Evolutionary conservation across 2,329 filamentous ascomycete genomes (phyloP).

Genomic region (Fusarium staphyleae): DNA sequence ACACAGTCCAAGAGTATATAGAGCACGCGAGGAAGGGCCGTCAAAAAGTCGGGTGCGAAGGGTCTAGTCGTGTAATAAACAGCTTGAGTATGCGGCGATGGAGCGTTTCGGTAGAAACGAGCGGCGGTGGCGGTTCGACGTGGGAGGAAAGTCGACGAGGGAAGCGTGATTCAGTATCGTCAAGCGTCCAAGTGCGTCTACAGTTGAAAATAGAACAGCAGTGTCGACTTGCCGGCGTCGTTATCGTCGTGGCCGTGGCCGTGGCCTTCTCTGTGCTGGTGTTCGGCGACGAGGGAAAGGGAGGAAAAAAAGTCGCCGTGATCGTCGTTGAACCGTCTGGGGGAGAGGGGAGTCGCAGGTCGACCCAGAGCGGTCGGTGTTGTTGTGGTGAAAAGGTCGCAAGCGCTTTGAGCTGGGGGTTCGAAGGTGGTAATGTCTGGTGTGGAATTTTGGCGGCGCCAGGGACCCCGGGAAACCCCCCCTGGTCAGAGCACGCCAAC

Average conservation of each 20-base stretch:
- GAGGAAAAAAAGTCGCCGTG: slow-evolving; percentile 21
- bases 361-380: slow-evolving; percentile 39
- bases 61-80: slow-evolving; percentile 26
- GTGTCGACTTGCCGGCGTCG: slow-evolving; percentile 8
- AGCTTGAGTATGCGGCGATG: slow-evolving; percentile 14
- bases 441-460: slow-evolving; percentile 39
- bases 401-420: slow-evolving; percentile 39
- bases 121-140: slow-evolving; percentile 3
- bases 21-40: slow-evolving; percentile 13
- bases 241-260: slow-evolving; percentile 5
- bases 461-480: slow-evolving; percentile 29
- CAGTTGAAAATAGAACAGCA: not conserved
- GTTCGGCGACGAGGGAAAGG: slow-evolving; percentile 5
- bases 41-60: slow-evolving; percentile 15
- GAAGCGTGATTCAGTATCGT: slow-evolving; percentile 35
- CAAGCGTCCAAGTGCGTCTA: slow-evolving; percentile 9
- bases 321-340: slow-evolving; percentile 16
- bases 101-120: slow-evolving; percentile 17
- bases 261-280: too few relatives aligned
- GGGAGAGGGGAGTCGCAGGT: slow-evolving; percentile 30
- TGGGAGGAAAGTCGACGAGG: slow-evolving; percentile 4
- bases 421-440: slow-evolving; percentile 39
- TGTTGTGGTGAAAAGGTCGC: slow-evolving; percentile 43
- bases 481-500: slow-evolving; percentile 27
- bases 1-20: slow-evolving; percentile 10